A percentile compares a stretch with the other conserved stretches of the same genome.
phyloP scores from a whole-genome alignment of 164 flowering plant species.

The Cinnamomum micranthum region DNA sequence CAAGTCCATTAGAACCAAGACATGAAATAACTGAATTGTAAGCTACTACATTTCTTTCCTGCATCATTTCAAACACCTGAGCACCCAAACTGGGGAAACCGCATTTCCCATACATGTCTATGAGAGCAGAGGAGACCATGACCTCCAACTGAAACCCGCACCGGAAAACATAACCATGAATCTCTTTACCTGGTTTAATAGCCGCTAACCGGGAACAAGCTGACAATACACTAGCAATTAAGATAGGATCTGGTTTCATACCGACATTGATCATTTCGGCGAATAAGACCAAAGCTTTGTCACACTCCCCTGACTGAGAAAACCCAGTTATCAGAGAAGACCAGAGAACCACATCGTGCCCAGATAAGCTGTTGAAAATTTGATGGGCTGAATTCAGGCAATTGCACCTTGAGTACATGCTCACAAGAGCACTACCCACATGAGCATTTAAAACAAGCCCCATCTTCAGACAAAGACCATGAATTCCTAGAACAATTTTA shows the following conservation, averaged over 20 bases:
- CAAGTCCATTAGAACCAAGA: conserved; percentile 60
- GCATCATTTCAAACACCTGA: conserved; percentile 40
- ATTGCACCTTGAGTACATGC: conserved; percentile 64
- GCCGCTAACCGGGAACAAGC: conserved; percentile 52
- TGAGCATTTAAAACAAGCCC: conserved; percentile 46
- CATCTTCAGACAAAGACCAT: conserved; percentile 55
- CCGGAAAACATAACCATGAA: conserved; percentile 65
- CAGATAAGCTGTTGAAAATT: conserved; percentile 38
- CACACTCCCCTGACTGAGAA: conserved; percentile 44
- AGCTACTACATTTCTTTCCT: conserved; percentile 33
- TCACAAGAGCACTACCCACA: conserved; percentile 61
- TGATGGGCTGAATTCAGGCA: conserved; percentile 46
- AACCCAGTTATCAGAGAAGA: conserved; percentile 69
- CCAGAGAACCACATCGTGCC: conserved; percentile 75
- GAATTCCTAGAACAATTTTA: conserved; percentile 45
- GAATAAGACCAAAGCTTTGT: conserved; percentile 39
- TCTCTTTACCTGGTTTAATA: conserved; percentile 45
- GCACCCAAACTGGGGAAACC: conserved; percentile 47
- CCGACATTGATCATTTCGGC: conserved; percentile 36
- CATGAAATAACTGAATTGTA: conserved; percentile 63
- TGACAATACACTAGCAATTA: conserved; percentile 49
- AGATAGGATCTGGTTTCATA: conserved; percentile 40
- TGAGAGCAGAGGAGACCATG: conserved; percentile 59
- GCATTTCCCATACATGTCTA: conserved; percentile 74
- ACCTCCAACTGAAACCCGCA: conserved; percentile 39